Base-by-base conservation (phyloP, 2,329 filamentous ascomycete genomes). In the Fusarium acutatum region DNA sequence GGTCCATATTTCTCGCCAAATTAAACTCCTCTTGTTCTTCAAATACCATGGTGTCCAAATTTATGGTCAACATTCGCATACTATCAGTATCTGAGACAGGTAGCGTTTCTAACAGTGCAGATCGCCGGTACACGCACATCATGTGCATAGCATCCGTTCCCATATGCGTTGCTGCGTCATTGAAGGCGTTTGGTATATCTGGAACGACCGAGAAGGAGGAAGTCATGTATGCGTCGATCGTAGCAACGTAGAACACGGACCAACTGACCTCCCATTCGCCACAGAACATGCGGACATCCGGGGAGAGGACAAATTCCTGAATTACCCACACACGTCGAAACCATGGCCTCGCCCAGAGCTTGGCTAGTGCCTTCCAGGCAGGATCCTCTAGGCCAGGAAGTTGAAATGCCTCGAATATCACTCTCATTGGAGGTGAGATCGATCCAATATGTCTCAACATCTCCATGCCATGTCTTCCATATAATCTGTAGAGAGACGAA, bases 351-450 rank as follows among this genome's bases (percentile, higher is more conserved):
- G 1, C 50, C 50, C 50, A 53, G 24, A 53, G 20, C 5, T 10
- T 53, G 14, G 14, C 34, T 10, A 53, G 1, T 2, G 50, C 34
- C 4, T 12, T 38, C 50, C 34, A 28, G 1, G 3, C 20, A 38
- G 24, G 34, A 37, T 53, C 0, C 2, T 53, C 20, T 7, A 3
- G 3, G 14, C 4, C 24, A 4, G 24, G 34, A 53, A 53, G 24
- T 6, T 6, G 0, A 0, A 1, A n/a, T n/a, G 0, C 0, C 14
- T 37, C 34, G 7, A 53, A 13, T 22, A 38, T 5, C 14, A 3
- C 0, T 7, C n/a, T 52, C 9, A 35, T 26, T 1, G 7, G 7
- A 22, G 18, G 18, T 3, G n/a, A 6, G 8, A 26, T 26, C 9
- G 4, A 15, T 11, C 32, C 18, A 38, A 10, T 0, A n/a, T 28